These are phyloP conservation scores for Podaxis pistillaris DNA, from an alignment of 768 basidiomycete species.

Conservation along the genomic window DNA sequence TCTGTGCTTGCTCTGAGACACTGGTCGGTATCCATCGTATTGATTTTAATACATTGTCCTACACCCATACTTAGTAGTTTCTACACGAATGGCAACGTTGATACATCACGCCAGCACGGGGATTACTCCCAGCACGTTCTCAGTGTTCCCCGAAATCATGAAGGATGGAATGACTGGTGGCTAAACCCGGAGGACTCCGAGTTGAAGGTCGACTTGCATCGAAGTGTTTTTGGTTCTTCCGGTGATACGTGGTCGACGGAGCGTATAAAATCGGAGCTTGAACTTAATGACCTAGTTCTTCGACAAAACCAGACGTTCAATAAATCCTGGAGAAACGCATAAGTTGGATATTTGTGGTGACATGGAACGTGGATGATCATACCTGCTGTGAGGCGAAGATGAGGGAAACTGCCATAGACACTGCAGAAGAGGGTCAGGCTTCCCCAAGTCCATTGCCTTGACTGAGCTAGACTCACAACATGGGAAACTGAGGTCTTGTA, in stretches of 20 bases:
- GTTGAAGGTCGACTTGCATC: neutral
- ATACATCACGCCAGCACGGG: neutral
- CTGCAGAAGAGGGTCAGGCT: neutral
- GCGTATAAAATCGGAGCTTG: neutral
- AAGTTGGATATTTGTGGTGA: neutral
- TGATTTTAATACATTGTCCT: too few relatives aligned
- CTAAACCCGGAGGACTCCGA: neutral
- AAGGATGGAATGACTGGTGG: neutral
- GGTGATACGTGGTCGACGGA: neutral
- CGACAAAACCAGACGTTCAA: slow-evolving; percentile 7
- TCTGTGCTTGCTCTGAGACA: too few relatives aligned
- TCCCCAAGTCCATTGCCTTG: neutral
- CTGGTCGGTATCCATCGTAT: too few relatives aligned
- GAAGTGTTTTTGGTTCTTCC: neutral
- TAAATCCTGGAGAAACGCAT: neutral
- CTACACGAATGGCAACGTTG: neutral
- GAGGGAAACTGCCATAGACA: slow-evolving; percentile 9
- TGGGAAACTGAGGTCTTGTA: slow-evolving; percentile 10
- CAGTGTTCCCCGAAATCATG: neutral
- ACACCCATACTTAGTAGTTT: neutral
- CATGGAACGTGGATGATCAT: neutral
- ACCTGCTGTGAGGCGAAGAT: slow-evolving; percentile 8
- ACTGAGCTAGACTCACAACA: neutral
- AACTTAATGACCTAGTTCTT: neutral
- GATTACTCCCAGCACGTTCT: neutral